These are phyloP conservation scores for Exutisphaerella laricina DNA, from an alignment of 2,329 filamentous ascomycete species.

Conservation along the genomic window DNA sequence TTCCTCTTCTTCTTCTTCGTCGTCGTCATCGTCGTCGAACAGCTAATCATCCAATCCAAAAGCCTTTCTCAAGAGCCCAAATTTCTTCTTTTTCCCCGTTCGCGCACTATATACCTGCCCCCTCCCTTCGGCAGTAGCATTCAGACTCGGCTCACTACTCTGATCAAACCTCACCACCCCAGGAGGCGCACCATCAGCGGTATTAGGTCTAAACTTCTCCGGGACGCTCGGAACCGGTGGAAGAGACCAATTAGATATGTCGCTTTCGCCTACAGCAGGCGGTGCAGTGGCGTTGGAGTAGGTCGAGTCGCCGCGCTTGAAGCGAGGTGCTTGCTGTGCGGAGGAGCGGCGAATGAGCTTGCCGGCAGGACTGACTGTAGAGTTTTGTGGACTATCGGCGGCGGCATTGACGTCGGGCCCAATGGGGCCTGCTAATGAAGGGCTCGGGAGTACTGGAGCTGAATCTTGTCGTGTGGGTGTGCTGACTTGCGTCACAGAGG, in stretches of 20 bases:
- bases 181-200: constrained; percentile 26
- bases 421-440: neutral
- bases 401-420: constrained; percentile 4
- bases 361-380: constrained; percentile 30
- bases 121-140: constrained; percentile 16
- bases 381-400: constrained; percentile 7
- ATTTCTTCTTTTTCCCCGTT: constrained; percentile 58
- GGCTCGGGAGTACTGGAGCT: neutral
- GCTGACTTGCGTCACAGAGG: constrained; percentile 20
- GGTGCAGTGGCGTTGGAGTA: constrained; percentile 26
- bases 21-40: too few relatives aligned
- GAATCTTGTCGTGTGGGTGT: constrained; percentile 5
- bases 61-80: constrained; percentile 59
- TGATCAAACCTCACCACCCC: constrained; percentile 16
- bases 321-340: constrained; percentile 16
- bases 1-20: too few relatives aligned
- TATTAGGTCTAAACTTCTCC: constrained; percentile 26
- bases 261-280: constrained; percentile 22
- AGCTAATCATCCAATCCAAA: constrained; percentile 53
- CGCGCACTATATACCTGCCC: constrained; percentile 32
- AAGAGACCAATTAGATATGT: constrained; percentile 44
- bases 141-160: constrained; percentile 1
- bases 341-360: constrained; percentile 32
- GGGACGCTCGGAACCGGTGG: constrained; percentile 28
- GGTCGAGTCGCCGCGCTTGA: constrained; percentile 22